phyloP scores from a whole-genome alignment of 2,329 filamentous ascomycete genomes.

The Helicocarpus griseus region DNA sequence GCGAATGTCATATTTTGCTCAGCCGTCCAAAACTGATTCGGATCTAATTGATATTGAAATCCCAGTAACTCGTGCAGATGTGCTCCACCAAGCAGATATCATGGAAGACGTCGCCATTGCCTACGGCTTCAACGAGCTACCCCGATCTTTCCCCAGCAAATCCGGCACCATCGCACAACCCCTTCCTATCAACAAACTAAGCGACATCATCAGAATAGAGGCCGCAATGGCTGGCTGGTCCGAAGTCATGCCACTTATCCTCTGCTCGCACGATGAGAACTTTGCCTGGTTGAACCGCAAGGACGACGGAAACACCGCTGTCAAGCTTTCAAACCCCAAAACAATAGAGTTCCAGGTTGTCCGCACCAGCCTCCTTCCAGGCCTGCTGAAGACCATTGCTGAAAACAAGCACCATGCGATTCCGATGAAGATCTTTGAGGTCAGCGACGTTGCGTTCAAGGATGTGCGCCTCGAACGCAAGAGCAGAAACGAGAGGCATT shows the following conservation, averaged over 20 bases:
- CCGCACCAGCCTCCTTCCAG: conserved; percentile 74
- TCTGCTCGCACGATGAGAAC: conserved; percentile 98
- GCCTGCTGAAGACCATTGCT: conserved; percentile 82
- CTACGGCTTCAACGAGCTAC: conserved; percentile 95
- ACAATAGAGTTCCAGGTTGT: conserved; percentile 90
- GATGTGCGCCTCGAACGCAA: conserved; percentile 72
- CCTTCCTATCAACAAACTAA: conserved; percentile 85
- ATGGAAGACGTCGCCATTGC: conserved; percentile 98
- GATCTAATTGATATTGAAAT: conserved; percentile 73
- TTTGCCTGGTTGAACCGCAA: conserved; percentile 88
- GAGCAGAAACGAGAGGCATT: conserved; percentile 86
- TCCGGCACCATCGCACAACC: conserved; percentile 79
- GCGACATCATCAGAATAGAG: conserved; percentile 81
- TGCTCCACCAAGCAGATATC: conserved; percentile 92
- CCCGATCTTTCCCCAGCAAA: conserved; percentile 75
- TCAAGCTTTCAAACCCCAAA: conserved; percentile 86
- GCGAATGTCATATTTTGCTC: conserved; percentile 82
- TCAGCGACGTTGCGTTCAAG: conserved; percentile 85
- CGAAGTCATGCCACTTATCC: conserved; percentile 89
- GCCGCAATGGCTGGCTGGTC: conserved; percentile 91
- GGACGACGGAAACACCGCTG: conserved; percentile 73
- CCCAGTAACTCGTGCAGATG: conserved; percentile 82
- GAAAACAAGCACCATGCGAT: conserved; percentile 86
- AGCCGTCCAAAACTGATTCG: conserved; percentile 58
- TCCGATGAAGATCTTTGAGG: conserved; percentile 88